Evolutionary conservation across 2,329 filamentous ascomycete species (phyloP), one percentile per base, ranked within the genome.

Genomic region (Domatiomyces catenatus): DNA sequence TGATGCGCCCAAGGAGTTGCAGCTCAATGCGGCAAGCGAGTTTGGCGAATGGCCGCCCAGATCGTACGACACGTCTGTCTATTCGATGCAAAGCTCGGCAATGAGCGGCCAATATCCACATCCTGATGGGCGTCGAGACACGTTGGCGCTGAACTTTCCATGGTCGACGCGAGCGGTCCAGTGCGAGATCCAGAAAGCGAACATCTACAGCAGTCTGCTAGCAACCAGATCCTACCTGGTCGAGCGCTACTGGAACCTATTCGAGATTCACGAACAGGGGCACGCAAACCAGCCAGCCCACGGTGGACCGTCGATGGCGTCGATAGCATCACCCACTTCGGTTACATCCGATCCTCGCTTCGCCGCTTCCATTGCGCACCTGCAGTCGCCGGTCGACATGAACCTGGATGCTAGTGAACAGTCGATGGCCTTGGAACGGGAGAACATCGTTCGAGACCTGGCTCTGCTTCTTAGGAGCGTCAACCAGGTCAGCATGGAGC

Each of bases 181-280:
- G 62, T 87, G 82, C 57, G 88, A 94, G 66, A 92, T 94, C 26
- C 87, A 94, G 64, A 94, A 93, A 63, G 85, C 86, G 5, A 94
- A 94, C 64, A 85, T 94, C 42, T 87, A 90, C 62, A 80, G 82
- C 1, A 90, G 83, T 5, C 83, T 88, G 60, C 71, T 94, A 8
- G 81, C 82, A 2, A 93, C 86, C 0, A 76, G 88, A 20, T 90
- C 85, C 0, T 89, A 87, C 63, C 80, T 90, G 51, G 86, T 93
- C 0, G 86, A 94, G 64, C 83, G 88, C 56, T 94, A 90, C 67
- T 86, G 86, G 65, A 81, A 80, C 58, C 72, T 92, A 1, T 79
- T 81, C 39, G 84, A 88, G 49, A 77, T 80, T 1, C 77, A 82
- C 59, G 67, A 76, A 43, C 63, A 69, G 8, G 49, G 58, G 49